Base-by-base conservation (phyloP, 148 eudicot species). In the Fagopyrum homotropicum region DNA sequence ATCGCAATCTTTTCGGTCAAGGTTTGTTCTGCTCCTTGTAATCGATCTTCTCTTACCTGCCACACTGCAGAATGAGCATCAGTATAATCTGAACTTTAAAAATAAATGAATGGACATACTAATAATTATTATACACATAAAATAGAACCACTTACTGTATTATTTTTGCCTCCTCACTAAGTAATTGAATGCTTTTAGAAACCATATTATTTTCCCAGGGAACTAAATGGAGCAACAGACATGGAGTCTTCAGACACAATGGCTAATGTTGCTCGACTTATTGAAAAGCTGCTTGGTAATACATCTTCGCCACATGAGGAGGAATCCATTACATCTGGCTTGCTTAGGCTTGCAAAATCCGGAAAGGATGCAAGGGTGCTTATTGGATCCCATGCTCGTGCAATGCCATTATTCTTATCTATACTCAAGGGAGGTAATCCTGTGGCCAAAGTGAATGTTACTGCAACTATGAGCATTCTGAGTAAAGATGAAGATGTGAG, bases 371-470 rank as follows among this genome's bases (percentile, higher is more conserved):
- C 83, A 45, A 85, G 89, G 75, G 54, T 78, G 71, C 86, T 91
- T 71, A 86, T 91, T 47, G 93, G 93, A 80, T 87, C 93, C 64
- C 91, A 91, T 81, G 83, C 81, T 69, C 91, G 88, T 76, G 97
- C 93, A 77, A 89, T 91, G 93, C 89, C 97, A 68, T 81, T 91
- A 78, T 89, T 91, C 76, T 81, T 91, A 82, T 87, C 90, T 72
- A 82, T 91, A 74, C 93, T 91, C 48, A 87, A 93, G 77, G 79
- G 55, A 70, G 97, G 91, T 57, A 89, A 87, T 79, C 81, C 69
- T 50, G 77, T 68, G 66, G 91, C 93, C 80, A 91, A 87, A 82
- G 79, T 83, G 72, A 89, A 89, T 81, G 88, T 88, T 72, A 88
- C 91, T 69, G 75, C 85, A 60, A 91, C 80, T 46, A 81, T 91